Conservation (phyloP, 2,329 filamentous ascomycete genomes). For the Colletotrichum nymphaeae region DNA sequence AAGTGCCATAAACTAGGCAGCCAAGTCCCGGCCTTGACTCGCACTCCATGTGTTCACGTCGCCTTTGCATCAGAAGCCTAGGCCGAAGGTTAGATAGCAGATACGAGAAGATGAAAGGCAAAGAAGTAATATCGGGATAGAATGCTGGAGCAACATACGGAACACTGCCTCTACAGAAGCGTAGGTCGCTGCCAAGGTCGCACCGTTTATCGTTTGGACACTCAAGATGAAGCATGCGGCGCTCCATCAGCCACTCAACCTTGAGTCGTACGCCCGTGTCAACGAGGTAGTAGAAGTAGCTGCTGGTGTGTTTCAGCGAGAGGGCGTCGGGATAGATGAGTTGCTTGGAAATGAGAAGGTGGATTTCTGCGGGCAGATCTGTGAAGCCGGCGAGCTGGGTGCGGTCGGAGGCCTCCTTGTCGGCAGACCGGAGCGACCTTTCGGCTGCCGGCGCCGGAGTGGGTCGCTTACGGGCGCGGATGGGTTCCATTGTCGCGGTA, state of each 20-base stretch:
- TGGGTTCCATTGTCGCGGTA: neutral
- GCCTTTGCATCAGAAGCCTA: conserved; percentile 69
- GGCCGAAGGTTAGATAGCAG: neutral
- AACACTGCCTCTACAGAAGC: conserved; percentile 70
- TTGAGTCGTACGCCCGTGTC: conserved; percentile 75
- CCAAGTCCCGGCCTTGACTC: conserved; percentile 67
- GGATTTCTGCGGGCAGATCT: conserved; percentile 74
- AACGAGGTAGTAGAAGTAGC: conserved; percentile 72
- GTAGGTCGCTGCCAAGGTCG: conserved; percentile 68
- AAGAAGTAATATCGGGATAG: too few relatives aligned
- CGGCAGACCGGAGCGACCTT: neutral
- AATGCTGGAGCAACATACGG: conserved; percentile 52
- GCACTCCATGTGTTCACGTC: conserved; percentile 71
- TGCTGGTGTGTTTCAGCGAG: conserved; percentile 74
- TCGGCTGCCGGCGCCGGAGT: conserved; percentile 14
- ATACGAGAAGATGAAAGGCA: too few relatives aligned
- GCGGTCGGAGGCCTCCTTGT: neutral
- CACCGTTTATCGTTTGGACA: conserved; percentile 70
- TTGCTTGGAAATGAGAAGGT: conserved; percentile 68
- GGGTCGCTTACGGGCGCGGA: conserved; percentile 15
- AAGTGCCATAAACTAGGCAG: conserved; percentile 65
- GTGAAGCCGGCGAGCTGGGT: conserved; percentile 48
- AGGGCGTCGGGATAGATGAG: conserved; percentile 79
- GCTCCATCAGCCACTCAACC: conserved; percentile 75
- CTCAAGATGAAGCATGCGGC: conserved; percentile 71